These are phyloP conservation scores for Auricularia cornea DNA, from an alignment of 768 basidiomycete genomes.

Conservation along the genomic window DNA sequence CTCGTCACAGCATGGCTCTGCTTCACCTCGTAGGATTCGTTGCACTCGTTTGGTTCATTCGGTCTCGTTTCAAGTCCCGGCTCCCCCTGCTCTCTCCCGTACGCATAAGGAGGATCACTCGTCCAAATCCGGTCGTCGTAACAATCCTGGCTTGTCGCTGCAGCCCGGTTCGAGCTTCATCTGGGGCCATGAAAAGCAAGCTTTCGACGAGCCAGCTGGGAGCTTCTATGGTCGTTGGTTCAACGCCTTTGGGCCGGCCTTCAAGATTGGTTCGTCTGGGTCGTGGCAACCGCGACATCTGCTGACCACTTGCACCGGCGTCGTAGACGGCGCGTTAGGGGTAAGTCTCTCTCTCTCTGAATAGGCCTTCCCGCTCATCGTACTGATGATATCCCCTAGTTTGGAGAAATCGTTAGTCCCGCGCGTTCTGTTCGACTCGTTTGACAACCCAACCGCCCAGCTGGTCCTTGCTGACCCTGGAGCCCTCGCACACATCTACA, in stretches of 20 bases:
- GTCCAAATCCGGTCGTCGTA: neutral
- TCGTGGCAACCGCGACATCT: neutral
- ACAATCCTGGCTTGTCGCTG: neutral
- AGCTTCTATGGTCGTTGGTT: slow-evolving; percentile 8
- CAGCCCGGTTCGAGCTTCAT: slow-evolving; percentile 10
- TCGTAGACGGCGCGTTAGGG: slow-evolving; percentile 5
- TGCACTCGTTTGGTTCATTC: neutral
- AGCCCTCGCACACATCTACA: slow-evolving; percentile 14
- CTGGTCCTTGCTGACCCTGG: slow-evolving; percentile 15
- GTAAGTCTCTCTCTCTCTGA: slow-evolving; percentile 2
- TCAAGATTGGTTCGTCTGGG: slow-evolving; percentile 9
- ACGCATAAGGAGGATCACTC: neutral
- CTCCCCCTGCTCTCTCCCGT: neutral
- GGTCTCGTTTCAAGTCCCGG: neutral
- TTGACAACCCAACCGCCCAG: slow-evolving; percentile 4
- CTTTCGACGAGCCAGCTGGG: slow-evolving; percentile 7
- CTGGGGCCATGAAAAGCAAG: slow-evolving; percentile 15
- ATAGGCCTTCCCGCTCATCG: no score
- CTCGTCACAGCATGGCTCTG: neutral
- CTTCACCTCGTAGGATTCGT: neutral
- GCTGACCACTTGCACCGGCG: neutral
- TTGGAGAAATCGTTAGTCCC: slow-evolving; percentile 1
- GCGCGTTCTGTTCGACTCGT: neutral
- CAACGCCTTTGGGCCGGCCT: slow-evolving; percentile 8
- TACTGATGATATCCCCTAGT: neutral